Base-by-base conservation (phyloP, 1,284 basidiomycete genomes). In the Stereum hirsutum region DNA sequence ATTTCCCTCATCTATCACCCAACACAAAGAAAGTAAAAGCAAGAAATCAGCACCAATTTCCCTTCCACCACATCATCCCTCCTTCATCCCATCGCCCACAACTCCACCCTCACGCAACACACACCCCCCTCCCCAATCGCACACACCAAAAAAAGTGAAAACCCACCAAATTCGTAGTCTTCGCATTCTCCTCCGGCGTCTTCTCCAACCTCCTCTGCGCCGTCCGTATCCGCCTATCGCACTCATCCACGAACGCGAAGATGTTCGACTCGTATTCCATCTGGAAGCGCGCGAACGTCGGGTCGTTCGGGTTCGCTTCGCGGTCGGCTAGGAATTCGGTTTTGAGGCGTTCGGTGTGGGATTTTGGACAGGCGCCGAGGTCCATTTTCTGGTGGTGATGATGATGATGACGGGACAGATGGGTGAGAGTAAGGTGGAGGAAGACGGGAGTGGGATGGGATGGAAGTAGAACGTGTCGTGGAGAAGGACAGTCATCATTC, bases 151-250 rank as follows among this genome's bases (percentile, higher is more conserved):
- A 30, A 5, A 31, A 21, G 20, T 23, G 5, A 7, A 38, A 11
- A 62, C 69, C 51, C 54, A 89, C 88, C 71, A 99, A 66, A 63
- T 95, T 94, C 19, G 96, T 96, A 25, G 95, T 98, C 66, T 96
- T 94, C 42, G 92, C 91, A 62, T 98, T 98, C 73, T 99, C 96
- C 67, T 99, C 96, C 8, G 96, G 96, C 19, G 96, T 99, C 73
- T 99, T 98, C 70, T 99, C 96, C 56, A 99, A 68, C 56, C 96
- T 77, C 51, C 93, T 78, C 63, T 99, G 95, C 45, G 92, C 91
- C 34, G 90, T 81, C 37, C 90, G 73, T 64, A 99, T 99, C 57
- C 95, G 79, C 54, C 96, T 74, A 72, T 99, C 96, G 65, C 95
- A 98, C 61, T 99, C 96, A 56, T 96, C 93, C 49, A 99, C 91